phyloP scores from a whole-genome alignment of 2,329 filamentous ascomycete genomes.

The Colletotrichum sp. region DNA sequence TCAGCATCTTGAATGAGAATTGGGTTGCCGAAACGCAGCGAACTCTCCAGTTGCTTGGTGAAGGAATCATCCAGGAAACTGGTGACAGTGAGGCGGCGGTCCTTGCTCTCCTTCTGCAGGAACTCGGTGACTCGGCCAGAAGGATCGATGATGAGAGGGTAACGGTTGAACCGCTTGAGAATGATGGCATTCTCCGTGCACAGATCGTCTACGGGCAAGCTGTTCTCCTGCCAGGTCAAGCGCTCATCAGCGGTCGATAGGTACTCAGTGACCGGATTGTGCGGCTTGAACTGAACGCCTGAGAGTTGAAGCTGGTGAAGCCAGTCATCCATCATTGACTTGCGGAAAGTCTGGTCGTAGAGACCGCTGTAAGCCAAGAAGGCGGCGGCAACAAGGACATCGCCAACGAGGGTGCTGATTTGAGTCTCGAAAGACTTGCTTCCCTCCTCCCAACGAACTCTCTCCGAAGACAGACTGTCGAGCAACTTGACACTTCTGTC shows the following conservation, averaged over 20 bases:
- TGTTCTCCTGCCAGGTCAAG: slow-evolving; percentile 92
- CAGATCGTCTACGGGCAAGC: slow-evolving; percentile 91
- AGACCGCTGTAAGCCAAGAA: slow-evolving; percentile 97
- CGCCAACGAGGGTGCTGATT: slow-evolving; percentile 93
- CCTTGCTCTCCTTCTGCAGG: slow-evolving; percentile 91
- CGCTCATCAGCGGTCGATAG: slow-evolving; percentile 95
- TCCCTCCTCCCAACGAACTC: slow-evolving; percentile 92
- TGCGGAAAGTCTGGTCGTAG: slow-evolving; percentile 97
- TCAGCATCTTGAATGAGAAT: slow-evolving; percentile 99
- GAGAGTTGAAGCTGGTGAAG: slow-evolving; percentile 89
- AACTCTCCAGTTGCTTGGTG: slow-evolving; percentile 96
- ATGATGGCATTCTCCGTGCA: slow-evolving; percentile 99
- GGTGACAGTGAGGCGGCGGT: slow-evolving; percentile 91
- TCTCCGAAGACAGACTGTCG: slow-evolving; percentile 93
- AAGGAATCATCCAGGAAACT: slow-evolving; percentile 98
- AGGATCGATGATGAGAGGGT: slow-evolving; percentile 97
- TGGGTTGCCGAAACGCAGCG: slow-evolving; percentile 95
- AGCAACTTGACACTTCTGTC: slow-evolving; percentile 93
- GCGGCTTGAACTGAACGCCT: slow-evolving; percentile 90
- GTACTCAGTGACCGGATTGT: slow-evolving; percentile 95
- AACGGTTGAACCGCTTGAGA: slow-evolving; percentile 96
- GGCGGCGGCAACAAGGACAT: slow-evolving; percentile 93
- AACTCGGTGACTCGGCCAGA: slow-evolving; percentile 95
- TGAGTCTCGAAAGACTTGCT: slow-evolving; percentile 99
- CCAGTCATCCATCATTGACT: slow-evolving; percentile 98